A percentile compares a stretch with the other conserved stretches of the same genome.
phyloP scores from a whole-genome alignment of 2,329 filamentous ascomycete species.

The Microdochium nivale region DNA sequence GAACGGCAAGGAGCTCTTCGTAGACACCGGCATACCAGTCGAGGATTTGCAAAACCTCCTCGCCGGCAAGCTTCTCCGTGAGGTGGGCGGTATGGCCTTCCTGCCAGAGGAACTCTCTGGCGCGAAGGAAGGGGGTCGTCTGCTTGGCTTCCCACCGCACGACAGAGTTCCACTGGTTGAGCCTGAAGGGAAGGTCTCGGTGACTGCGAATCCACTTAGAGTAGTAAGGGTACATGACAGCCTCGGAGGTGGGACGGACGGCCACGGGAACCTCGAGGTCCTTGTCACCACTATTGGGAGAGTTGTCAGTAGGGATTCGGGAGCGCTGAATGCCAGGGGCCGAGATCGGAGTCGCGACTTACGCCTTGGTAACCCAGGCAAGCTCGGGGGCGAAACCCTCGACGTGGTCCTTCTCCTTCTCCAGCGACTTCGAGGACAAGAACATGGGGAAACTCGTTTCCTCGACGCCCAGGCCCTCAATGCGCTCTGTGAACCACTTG shows the following conservation, averaged over 20 bases:
- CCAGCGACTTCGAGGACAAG: constrained; percentile 80
- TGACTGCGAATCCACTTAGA: constrained; percentile 94
- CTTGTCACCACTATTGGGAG: constrained; percentile 63
- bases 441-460: constrained; percentile 98
- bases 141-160: constrained; percentile 98
- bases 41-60: constrained; percentile 87
- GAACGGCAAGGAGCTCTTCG: constrained; percentile 86
- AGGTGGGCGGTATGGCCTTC: constrained; percentile 62
- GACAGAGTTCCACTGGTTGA: constrained; percentile 96
- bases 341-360: constrained; percentile 22
- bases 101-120: constrained; percentile 70
- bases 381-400: constrained; percentile 96
- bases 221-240: constrained; percentile 24
- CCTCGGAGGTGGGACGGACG: constrained; percentile 61
- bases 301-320: constrained; percentile 14
- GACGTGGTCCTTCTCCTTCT: constrained; percentile 88
- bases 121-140: constrained; percentile 76
- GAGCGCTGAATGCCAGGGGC: background rate
- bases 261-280: constrained; percentile 76
- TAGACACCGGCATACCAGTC: constrained; percentile 90
- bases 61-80: constrained; percentile 69
- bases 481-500: constrained; percentile 62
- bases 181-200: constrained; percentile 82
- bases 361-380: constrained; percentile 81
- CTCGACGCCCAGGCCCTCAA: constrained; percentile 86